phyloP scores from a whole-genome alignment of 306 rosid genomes.

The Inga leiocalycina region DNA sequence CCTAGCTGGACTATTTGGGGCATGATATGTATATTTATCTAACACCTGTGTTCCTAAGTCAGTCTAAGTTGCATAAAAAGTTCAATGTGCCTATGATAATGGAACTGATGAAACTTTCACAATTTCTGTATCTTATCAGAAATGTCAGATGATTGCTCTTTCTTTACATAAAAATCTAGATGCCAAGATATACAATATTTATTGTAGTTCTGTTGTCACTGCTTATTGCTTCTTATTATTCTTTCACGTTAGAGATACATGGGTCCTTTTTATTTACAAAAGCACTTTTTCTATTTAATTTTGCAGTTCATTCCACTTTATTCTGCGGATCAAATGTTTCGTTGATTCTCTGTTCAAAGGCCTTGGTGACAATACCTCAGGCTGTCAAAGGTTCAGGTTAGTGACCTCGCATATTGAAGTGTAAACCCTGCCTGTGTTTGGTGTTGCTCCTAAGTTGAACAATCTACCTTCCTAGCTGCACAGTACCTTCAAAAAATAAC shows the following conservation, averaged over 20 bases:
- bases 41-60: background rate
- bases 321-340: background rate
- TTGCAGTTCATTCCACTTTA: background rate
- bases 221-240: background rate
- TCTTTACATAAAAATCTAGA: background rate
- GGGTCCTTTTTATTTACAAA: background rate
- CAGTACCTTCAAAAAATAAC: background rate
- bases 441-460: background rate
- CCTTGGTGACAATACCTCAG: background rate
- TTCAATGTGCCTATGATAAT: slow-evolving; percentile 4
- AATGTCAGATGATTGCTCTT: background rate
- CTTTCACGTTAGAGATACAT: background rate
- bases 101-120: background rate
- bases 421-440: background rate
- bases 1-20: slow-evolving; percentile 12
- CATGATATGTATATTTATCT: background rate
- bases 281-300: background rate
- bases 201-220: background rate
- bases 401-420: background rate
- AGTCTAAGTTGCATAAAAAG: background rate
- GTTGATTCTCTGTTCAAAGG: background rate
- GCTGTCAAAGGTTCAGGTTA: background rate
- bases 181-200: background rate
- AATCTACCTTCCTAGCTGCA: background rate
- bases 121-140: background rate